Base-by-base conservation (phyloP, 192 early-diverging fungal species). In the Coemansia sp. region DNA sequence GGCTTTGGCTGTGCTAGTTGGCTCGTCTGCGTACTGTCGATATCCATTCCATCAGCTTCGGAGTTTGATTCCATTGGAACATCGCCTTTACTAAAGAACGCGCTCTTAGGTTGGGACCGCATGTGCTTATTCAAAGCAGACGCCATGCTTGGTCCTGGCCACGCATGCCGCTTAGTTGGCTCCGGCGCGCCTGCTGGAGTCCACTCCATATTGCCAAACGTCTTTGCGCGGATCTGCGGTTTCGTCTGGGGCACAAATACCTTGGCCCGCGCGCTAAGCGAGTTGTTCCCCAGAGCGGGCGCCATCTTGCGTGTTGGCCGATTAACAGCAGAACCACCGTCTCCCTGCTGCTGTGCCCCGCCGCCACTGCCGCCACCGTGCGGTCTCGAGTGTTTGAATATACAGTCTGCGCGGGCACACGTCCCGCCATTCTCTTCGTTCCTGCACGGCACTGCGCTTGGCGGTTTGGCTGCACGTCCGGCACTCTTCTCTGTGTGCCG, bases 351-450 rank as follows among this genome's bases (percentile, higher is more conserved):
- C 35, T 59, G 33, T 46, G 18, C 26, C 34, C 55, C 11, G 24
- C 26, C 24, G 15, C 3, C 11, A 14, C 1, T 30, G 8, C 26
- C 34, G 18, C 56, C 60, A 10, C 21, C 35, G 6, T 38, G 59
- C 12, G 49, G 49, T 48, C 23, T 51, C 9, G 51, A 14, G 46
- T 81, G 78, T 33, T 72, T 81, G 44, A 72, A 81, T 20, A 72
- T 72, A 30, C 78, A 81, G 60, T 66, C 67, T 1, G 73, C 23
- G 23, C 78, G 62, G 2, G 73, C 75, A 24, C 78, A 81, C 14
- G 57, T 26, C 9, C 73, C 78, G 57, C 72, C 77, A 52, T 63
- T 72, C 46, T 72, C 78, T 55, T 81, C 78, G 59, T 81, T 75
- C 7, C 78, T 61, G 45, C 78, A 81, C 4, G 66, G 66, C 41